Evolutionary conservation across 805 yeast genomes (phyloP).

Genomic region (Kluyveromyces siamensis): DNA sequence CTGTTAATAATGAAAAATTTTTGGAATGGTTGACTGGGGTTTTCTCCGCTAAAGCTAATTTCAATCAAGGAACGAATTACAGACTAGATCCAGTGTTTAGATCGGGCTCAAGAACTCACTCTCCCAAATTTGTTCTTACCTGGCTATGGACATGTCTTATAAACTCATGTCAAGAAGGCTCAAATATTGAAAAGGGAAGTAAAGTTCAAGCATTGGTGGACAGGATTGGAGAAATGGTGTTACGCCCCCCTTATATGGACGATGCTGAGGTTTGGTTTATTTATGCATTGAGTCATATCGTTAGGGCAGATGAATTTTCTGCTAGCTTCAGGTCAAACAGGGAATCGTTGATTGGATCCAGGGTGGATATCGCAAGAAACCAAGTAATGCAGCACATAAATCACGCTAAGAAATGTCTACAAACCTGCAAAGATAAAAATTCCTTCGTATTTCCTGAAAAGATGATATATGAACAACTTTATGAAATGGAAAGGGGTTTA

Average conservation of each 20-base stretch:
- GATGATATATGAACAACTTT: slow-evolving; percentile 16
- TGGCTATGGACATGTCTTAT: slow-evolving; percentile 22
- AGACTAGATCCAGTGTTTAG: slow-evolving; percentile 22
- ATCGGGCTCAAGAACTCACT: slow-evolving; percentile 22
- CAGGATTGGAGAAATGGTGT: slow-evolving; percentile 19
- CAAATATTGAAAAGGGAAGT: slow-evolving; percentile 1
- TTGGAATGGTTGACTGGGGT: slow-evolving; percentile 23
- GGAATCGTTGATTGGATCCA: slow-evolving; percentile 7
- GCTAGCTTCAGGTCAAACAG: slow-evolving; percentile 6
- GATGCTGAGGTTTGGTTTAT: slow-evolving; percentile 27
- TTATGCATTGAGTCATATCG: slow-evolving; percentile 18
- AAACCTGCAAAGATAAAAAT: slow-evolving; percentile 12
- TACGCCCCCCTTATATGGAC: slow-evolving; percentile 28
- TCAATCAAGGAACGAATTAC: slow-evolving; percentile 17
- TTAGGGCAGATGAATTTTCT: slow-evolving; percentile 19
- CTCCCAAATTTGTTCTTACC: slow-evolving; percentile 20
- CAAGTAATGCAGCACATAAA: slow-evolving; percentile 18
- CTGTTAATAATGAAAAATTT: slow-evolving; percentile 12
- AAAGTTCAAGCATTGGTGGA: slow-evolving; percentile 15
- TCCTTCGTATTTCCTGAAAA: slow-evolving; percentile 14
- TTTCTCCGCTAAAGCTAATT: slow-evolving; percentile 16
- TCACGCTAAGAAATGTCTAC: slow-evolving; percentile 12
- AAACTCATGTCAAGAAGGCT: neutral
- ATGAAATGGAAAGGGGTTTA: slow-evolving; percentile 15
- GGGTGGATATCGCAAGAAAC: slow-evolving; percentile 15